phyloP scores from a whole-genome alignment of 805 yeast genomes.

The Yarrowia phangngaensis region DNA sequence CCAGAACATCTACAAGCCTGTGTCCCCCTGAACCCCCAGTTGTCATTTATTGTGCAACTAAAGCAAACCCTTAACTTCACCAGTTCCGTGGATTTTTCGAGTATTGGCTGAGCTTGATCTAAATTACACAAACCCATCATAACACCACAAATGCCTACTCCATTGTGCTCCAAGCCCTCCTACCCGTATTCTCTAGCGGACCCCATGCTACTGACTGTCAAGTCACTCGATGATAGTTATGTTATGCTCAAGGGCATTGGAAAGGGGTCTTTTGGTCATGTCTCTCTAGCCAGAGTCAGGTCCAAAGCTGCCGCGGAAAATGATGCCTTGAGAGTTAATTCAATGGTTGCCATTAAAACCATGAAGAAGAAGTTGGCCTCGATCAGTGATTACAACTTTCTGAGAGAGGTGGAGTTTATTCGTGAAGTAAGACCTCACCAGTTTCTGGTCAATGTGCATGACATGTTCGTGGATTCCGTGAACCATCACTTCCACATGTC shows the following conservation, averaged over 20 bases:
- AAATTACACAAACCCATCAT: no score
- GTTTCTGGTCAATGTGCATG: conserved; percentile 68
- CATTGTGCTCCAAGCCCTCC: no score
- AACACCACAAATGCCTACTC: no score
- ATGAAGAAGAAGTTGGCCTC: conserved; percentile 56
- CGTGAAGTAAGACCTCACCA: conserved; percentile 63
- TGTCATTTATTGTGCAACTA: no score
- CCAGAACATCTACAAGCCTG: no score
- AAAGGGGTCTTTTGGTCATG: conserved; percentile 35
- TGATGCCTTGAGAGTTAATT: neutral
- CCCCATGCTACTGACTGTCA: conserved; percentile 6
- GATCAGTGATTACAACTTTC: conserved; percentile 52
- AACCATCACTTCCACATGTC: conserved; percentile 66
- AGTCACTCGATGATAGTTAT: conserved; percentile 25
- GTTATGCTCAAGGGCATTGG: conserved; percentile 33
- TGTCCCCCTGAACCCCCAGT: no score
- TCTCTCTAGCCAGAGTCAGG: conserved; percentile 28
- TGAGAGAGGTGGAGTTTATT: conserved; percentile 40
- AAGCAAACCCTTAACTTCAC: no score
- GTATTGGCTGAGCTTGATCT: no score
- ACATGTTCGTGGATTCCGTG: conserved; percentile 66
- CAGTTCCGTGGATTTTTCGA: no score
- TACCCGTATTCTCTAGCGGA: no score
- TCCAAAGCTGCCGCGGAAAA: conserved; percentile 1
- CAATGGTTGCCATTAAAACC: conserved; percentile 72